Conservation (phyloP, 192 early-diverging fungal genomes). For the Coemansia sp. region DNA sequence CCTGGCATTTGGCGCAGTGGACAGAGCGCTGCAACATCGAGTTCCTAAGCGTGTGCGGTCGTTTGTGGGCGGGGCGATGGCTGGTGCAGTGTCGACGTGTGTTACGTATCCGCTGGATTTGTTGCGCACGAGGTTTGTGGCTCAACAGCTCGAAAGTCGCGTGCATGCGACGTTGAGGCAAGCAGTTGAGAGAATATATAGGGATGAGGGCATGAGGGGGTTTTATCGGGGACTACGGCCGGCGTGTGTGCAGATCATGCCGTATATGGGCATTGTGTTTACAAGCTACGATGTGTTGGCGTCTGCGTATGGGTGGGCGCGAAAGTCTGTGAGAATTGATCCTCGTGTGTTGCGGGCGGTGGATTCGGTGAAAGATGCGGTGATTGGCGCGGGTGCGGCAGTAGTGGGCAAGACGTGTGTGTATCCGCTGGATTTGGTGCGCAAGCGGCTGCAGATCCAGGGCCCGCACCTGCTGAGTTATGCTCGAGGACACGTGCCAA, state of each 20-base stretch:
- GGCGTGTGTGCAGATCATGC: conserved; percentile 84
- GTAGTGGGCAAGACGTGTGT: conserved; percentile 79
- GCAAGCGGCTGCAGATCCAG: conserved; percentile 79
- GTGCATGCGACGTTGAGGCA: conserved; percentile 67
- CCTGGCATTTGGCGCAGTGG: conserved; percentile 66
- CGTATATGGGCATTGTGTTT: conserved; percentile 95
- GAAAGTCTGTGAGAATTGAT: conserved; percentile 7
- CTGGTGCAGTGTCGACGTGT: conserved; percentile 76
- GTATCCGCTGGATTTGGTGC: conserved; percentile 89
- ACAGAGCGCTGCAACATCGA: conserved; percentile 17
- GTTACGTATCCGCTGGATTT: conserved; percentile 96
- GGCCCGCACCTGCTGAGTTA: conserved; percentile 66
- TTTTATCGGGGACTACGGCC: conserved; percentile 86
- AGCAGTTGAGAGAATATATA: conserved; percentile 66
- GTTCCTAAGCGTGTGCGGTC: conserved; percentile 52
- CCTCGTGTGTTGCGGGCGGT: conserved; percentile 1
- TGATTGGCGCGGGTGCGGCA: conserved; percentile 79
- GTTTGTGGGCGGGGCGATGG: conserved; percentile 75
- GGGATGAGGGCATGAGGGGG: conserved; percentile 74
- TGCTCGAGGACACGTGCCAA: conserved; percentile 64
- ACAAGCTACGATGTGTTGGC: conserved; percentile 69
- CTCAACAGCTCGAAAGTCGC: conserved; percentile 66
- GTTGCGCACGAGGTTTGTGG: conserved; percentile 89
- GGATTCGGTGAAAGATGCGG: conserved; percentile 59
- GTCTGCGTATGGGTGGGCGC: conserved; percentile 40